Base-by-base conservation (phyloP, 2,329 filamentous ascomycete species). In the Calonectria naviculata region DNA sequence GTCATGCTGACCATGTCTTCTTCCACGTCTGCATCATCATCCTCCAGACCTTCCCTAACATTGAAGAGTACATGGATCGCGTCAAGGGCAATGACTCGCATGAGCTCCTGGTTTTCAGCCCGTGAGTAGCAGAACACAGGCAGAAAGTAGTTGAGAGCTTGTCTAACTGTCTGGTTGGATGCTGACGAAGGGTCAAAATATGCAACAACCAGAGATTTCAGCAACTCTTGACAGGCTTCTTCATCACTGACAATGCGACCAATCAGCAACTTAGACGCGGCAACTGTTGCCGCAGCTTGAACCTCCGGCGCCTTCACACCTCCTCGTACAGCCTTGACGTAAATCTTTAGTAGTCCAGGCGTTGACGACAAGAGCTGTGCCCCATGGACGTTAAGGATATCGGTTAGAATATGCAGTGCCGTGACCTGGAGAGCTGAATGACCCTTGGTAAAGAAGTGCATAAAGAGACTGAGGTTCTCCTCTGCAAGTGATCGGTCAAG, bases 381-480 rank as follows among this genome's bases (percentile, higher is more conserved):
- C 17, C 95, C 95, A 80, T 98, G 95, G 1, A 95, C 94, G 65
- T 95, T 95, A 60, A 98, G 87, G 76, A 98, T 96, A 82, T 99
- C 97, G 12, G 95, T 95, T 36, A 99, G 89, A 73, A 98, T 97
- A 74, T 98, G 95, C 36, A 98, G 85, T 0, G 95, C 94, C 10
- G 95, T 97, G 62, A 96, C 94, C 82, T 98, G 96, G 44, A 99
- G 87, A 0, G 93, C 92, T 12, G 97, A 92, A 79, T 98, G 95
- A 1, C 97, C 97, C 85, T 97, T 98, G 83, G 87, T 93, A 85
- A 97, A 98, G 86, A 97, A 98, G 81, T 98, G 95, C 82, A 98
- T 94, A 84, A 99, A 99, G 4, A 99, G 89, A 0, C 91, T 93
- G 74, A 98, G 87, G 81, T 99, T 98, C 81, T 97, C 95, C 80